These are phyloP conservation scores for Heritiera littoralis DNA, from an alignment of 345 rosid species.

Conservation along the genomic window DNA sequence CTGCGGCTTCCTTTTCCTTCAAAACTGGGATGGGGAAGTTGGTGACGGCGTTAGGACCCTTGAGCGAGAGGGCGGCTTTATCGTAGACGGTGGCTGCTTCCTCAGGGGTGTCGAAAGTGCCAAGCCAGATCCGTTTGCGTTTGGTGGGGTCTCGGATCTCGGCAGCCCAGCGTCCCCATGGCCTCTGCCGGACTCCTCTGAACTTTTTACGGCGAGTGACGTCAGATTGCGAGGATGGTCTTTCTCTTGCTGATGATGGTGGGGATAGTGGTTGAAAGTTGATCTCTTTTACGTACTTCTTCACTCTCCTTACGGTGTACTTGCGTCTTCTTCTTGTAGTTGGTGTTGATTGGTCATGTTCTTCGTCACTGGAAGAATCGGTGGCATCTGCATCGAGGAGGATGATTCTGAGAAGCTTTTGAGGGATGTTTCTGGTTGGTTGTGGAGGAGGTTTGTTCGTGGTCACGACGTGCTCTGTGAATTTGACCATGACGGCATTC, in stretches of 20 bases:
- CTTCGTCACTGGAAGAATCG: neutral
- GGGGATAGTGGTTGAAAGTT: neutral
- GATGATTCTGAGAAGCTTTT: slow-evolving; percentile 2
- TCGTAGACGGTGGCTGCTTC: slow-evolving; percentile 90
- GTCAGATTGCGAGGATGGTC: slow-evolving; percentile 16
- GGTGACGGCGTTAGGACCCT: slow-evolving; percentile 77
- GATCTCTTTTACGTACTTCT: neutral
- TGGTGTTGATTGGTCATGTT: neutral
- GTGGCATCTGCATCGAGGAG: neutral
- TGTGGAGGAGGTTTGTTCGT: neutral
- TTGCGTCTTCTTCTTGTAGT: neutral
- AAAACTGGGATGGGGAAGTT: slow-evolving; percentile 51
- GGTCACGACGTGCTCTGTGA: neutral
- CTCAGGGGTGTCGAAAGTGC: slow-evolving; percentile 83
- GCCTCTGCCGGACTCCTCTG: slow-evolving; percentile 82
- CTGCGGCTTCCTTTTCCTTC: neutral
- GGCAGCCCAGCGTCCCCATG: slow-evolving; percentile 99
- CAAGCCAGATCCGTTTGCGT: slow-evolving; percentile 80
- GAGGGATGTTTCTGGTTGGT: neutral
- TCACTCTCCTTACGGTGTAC: neutral
- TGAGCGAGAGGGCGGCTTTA: slow-evolving; percentile 77
- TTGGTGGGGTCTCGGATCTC: slow-evolving; percentile 83
- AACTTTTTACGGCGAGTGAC: slow-evolving; percentile 47
- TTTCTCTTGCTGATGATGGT: slow-evolving; percentile 8
- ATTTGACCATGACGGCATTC: neutral